These are phyloP conservation scores for Ceraceosorus guamensis DNA, from an alignment of 1,284 basidiomycete species.

Conservation along the genomic window DNA sequence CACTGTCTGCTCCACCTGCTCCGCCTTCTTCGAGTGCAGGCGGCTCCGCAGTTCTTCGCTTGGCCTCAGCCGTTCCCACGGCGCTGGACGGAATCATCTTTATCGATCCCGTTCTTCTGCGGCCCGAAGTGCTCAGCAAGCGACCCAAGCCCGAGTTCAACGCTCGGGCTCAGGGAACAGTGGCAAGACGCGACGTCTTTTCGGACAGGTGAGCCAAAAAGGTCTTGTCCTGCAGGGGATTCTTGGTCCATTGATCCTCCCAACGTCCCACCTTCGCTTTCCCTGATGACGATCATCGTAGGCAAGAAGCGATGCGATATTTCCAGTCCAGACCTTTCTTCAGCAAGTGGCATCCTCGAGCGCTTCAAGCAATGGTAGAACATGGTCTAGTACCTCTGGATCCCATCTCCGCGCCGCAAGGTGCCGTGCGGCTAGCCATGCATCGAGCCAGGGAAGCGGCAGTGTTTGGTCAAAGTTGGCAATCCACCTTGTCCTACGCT, in stretches of 20 bases:
- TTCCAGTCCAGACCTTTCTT: conserved; percentile 65
- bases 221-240: conserved; percentile 14
- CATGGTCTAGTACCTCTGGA: conserved; percentile 54
- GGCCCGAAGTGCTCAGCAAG: conserved; percentile 22
- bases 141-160: too few relatives aligned
- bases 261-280: too few relatives aligned
- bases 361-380: conserved; percentile 63
- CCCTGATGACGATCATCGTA: neutral
- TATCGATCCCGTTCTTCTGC: conserved; percentile 68
- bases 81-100: conserved; percentile 64
- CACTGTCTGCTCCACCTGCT: neutral
- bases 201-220: conserved; percentile 5
- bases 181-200: conserved; percentile 6
- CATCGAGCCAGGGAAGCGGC: conserved; percentile 37
- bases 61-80: conserved; percentile 56
- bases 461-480: conserved; percentile 23
- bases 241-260: neutral
- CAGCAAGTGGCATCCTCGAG: conserved; percentile 62
- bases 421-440: conserved; percentile 24
- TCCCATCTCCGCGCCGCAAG: conserved; percentile 10
- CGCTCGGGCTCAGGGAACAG: neutral
- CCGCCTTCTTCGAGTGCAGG: conserved; percentile 7
- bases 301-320: conserved; percentile 18
- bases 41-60: conserved; percentile 55
- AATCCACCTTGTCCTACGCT: conserved; percentile 12